Percentiles rank a stretch among this genome's conserved stretches.
phyloP scores from a whole-genome alignment of 2,329 filamentous ascomycete species.

The Lasiodiplodia gonubiensis region DNA sequence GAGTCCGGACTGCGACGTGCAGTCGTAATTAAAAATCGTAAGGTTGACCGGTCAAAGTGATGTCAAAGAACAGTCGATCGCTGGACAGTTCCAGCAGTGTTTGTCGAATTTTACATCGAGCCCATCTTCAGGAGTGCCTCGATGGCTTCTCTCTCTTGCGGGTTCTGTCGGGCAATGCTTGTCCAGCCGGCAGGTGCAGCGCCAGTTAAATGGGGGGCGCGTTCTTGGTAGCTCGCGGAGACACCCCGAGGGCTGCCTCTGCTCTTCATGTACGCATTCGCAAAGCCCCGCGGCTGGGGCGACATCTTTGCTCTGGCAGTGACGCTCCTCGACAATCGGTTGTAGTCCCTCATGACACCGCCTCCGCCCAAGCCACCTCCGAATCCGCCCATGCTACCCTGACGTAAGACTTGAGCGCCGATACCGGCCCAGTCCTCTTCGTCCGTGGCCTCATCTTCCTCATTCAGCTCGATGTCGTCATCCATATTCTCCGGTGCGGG shows the following conservation, averaged over 20 bases:
- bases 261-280: not conserved
- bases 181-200: slow-evolving; percentile 6
- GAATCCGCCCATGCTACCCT: slow-evolving; percentile 52
- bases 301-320: slow-evolving; percentile 11
- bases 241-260: slow-evolving; percentile 1
- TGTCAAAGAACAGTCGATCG: not conserved
- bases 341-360: slow-evolving; percentile 26
- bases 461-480: slow-evolving; percentile 68
- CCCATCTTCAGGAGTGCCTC: slow-evolving; percentile 81
- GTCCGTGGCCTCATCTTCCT: slow-evolving; percentile 75
- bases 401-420: slow-evolving; percentile 82
- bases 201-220: not conserved
- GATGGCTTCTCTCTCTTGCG: slow-evolving; percentile 80
- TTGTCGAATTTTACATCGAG: slow-evolving; percentile 58
- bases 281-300: slow-evolving; percentile 9
- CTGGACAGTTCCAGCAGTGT: not conserved
- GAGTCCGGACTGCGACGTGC: not conserved
- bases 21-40: not conserved
- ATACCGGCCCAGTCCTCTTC: slow-evolving; percentile 95
- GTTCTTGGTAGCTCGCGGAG: slow-evolving; percentile 20
- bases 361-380: slow-evolving; percentile 31
- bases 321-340: slow-evolving; percentile 8
- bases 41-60: not conserved
- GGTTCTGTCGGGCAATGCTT: slow-evolving; percentile 50
- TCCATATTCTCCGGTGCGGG: slow-evolving; percentile 69